Evolutionary conservation across 176 grass and related monocot species (phyloP).

Genomic region (Oryza glaberrima): DNA sequence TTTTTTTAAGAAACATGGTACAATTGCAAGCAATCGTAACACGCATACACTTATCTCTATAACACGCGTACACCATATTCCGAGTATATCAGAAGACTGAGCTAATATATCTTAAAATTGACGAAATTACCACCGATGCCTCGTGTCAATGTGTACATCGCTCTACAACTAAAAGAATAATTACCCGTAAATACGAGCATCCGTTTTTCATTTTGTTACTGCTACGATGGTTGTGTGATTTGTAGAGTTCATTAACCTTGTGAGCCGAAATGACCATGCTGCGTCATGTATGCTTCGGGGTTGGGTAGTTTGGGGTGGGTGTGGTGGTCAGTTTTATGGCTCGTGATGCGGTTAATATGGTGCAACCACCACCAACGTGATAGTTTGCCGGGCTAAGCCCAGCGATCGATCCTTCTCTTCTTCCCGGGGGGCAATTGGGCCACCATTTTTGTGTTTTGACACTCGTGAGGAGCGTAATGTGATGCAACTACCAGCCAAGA

Average conservation of each 20-base stretch:
- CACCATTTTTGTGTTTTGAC: neutral
- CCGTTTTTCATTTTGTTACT: too few relatives aligned
- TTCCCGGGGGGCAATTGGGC: neutral
- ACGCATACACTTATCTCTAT: too few relatives aligned
- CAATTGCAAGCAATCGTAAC: accelerated
- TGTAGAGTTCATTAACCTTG: neutral
- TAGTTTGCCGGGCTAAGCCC: neutral
- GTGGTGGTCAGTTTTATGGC: neutral
- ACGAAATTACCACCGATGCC: accelerated
- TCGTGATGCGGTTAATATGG: conserved; percentile 21
- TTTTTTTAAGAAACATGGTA: too few relatives aligned
- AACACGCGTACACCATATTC: too few relatives aligned
- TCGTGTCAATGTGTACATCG: too few relatives aligned
- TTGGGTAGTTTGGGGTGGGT: too few relatives aligned
- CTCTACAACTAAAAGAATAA: too few relatives aligned
- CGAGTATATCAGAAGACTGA: too few relatives aligned
- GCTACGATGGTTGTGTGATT: neutral
- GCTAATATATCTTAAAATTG: too few relatives aligned
- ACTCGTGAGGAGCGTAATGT: conserved; percentile 39
- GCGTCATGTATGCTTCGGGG: too few relatives aligned
- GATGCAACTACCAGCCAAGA: conserved; percentile 19
- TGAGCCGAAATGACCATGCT: neutral
- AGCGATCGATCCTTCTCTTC: neutral
- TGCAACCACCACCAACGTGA: neutral
- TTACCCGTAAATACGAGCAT: too few relatives aligned